A percentile compares a stretch with the other conserved stretches of the same genome.
These are phyloP conservation scores for Penicillium antarcticum DNA, from an alignment of 495 filamentous ascomycete genomes.

Conservation along the genomic window DNA sequence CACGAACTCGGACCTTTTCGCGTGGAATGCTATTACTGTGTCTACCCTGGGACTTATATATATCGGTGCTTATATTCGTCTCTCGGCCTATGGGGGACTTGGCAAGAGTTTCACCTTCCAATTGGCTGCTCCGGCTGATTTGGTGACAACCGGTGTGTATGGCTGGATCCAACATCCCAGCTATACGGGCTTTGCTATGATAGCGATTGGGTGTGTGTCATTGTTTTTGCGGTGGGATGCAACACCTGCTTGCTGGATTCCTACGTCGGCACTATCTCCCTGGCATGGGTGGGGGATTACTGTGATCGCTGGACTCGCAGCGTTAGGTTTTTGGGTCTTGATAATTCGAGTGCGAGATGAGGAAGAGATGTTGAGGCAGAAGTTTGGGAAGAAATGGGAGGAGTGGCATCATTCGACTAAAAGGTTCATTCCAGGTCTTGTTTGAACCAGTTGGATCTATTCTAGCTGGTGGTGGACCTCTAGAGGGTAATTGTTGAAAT, in stretches of 20 bases:
- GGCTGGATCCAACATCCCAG: conserved; percentile 47
- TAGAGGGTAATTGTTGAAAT: neutral
- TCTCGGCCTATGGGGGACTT: conserved; percentile 33
- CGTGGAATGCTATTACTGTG: conserved; percentile 22
- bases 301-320: neutral
- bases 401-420: conserved; percentile 33
- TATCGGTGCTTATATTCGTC: conserved; percentile 28
- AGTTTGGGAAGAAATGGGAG: conserved; percentile 44
- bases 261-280: conserved; percentile 5
- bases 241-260: conserved; percentile 22
- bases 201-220: conserved; percentile 12
- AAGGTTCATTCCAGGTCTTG: conserved; percentile 22
- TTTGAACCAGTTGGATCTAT: conserved; percentile 2
- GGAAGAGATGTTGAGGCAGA: conserved; percentile 37
- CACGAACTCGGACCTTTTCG: conserved; percentile 26
- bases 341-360: conserved; percentile 32
- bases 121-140: conserved; percentile 37
- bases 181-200: conserved; percentile 35
- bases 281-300: conserved; percentile 6
- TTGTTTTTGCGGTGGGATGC: conserved; percentile 35
- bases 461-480: neutral
- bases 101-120: conserved; percentile 48
- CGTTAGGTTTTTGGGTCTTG: neutral
- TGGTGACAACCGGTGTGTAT: conserved; percentile 44
- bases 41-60: conserved; percentile 25